Base-by-base conservation (phyloP, 2,329 filamentous ascomycete genomes). In the Hymenoscyphus fraxineus region DNA sequence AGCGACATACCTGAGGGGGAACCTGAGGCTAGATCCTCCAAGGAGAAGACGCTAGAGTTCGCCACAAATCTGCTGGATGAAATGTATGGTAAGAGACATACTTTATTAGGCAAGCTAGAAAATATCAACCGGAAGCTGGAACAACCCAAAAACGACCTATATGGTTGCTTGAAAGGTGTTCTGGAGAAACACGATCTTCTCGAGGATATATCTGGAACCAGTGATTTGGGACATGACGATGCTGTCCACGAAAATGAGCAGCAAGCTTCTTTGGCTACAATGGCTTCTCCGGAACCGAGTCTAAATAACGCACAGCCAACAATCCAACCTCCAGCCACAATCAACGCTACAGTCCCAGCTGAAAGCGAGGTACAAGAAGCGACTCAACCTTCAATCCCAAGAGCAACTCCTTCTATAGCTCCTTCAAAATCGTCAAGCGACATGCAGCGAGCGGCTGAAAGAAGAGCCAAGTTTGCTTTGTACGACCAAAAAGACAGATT, bases 121-220 rank as follows among this genome's bases (percentile, higher is more conserved):
- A 9, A 38, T n/a, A 39, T 19, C 3, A 47, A 35, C n/a, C 2
- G 22, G 5, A 16, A 60, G 19, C 2, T 44, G 19, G 13, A n/a
- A 2, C 12, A 5, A 1, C 47, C 62, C 6, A 56, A 60, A 32
- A 15, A 59, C 3, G 35, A 16, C n/a, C 6, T 60, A 22, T 58
- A 22, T 31, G 27, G 39, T 10, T 15, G 35, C 10, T 38, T 61
- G 6, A 54, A 19, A 16, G 1, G 10, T 2, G 31, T 64, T 2
- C 39, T 61, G 3, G 10, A 19, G 9, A 59, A 32, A 13, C 15
- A 61, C 31, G 47, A 58, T 12, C 63, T 64, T 6, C 63, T 61
- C 7, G 55, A 61, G 10, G 51, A 59, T 12, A 58, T 58, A 16
- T 64, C 63, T 15, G 58, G 44, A 13, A 22, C n/a, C 13, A 58